Percentiles rank a stretch among this genome's conserved stretches.
These are phyloP conservation scores for Mycosphaerelloides madeirae DNA, from an alignment of 2,329 filamentous ascomycete genomes.

Conservation along the genomic window DNA sequence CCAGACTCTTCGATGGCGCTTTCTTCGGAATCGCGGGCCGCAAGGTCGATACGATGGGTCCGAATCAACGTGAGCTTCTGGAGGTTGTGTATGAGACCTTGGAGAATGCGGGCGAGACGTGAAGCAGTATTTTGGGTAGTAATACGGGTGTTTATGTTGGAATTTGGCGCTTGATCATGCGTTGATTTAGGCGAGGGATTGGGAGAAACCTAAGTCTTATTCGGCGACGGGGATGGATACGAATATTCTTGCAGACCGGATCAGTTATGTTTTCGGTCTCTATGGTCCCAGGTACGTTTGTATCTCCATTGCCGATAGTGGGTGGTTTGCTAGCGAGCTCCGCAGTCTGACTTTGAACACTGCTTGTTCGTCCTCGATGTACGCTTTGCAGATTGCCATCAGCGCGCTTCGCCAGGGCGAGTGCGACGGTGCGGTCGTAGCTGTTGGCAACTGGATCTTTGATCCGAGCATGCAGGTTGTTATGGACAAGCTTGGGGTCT, in stretches of 20 bases:
- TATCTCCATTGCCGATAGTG: too few relatives aligned
- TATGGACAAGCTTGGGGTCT: conserved; percentile 11
- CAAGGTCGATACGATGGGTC: too few relatives aligned
- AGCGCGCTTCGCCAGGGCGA: conserved; percentile 26
- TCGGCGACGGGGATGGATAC: conserved; percentile 10
- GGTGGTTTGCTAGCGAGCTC: too few relatives aligned
- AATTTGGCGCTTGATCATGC: too few relatives aligned
- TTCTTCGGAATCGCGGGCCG: too few relatives aligned
- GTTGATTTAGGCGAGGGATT: conserved; percentile 10
- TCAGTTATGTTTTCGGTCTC: conserved; percentile 17
- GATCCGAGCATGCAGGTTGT: background rate
- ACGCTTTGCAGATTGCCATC: conserved; percentile 30
- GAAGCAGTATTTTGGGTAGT: too few relatives aligned
- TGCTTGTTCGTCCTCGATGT: conserved; percentile 41
- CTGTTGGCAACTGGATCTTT: conserved; percentile 24
- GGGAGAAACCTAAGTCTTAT: conserved; percentile 16
- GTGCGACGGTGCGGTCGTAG: conserved; percentile 9
- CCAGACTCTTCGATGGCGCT: too few relatives aligned
- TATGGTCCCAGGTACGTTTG: too few relatives aligned
- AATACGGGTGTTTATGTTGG: too few relatives aligned
- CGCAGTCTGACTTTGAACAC: conserved; percentile 36
- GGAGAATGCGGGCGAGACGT: too few relatives aligned
- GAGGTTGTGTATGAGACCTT: too few relatives aligned
- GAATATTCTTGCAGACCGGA: conserved; percentile 10
- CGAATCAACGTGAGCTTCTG: too few relatives aligned